phyloP scores from a whole-genome alignment of 352 stramenopile species.

The Globisporangium canariense region DNA sequence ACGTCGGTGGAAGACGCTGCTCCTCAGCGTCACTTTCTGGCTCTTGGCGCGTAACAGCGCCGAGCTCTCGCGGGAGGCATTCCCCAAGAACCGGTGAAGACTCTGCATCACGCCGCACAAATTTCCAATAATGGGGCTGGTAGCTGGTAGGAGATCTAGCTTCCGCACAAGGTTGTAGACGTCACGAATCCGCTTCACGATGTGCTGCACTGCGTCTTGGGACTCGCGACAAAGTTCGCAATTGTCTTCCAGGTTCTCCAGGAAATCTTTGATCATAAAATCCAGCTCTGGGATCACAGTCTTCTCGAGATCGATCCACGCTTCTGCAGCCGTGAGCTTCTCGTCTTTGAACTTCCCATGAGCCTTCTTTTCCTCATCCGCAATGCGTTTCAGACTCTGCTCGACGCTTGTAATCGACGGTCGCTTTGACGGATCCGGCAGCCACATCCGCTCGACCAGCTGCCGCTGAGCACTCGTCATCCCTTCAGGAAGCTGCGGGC shows the following conservation, averaged over 20 bases:
- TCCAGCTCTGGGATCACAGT: neutral
- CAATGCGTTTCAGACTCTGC: neutral
- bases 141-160: neutral
- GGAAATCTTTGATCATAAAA: neutral
- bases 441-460: neutral
- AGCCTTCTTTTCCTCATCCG: neutral
- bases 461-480: neutral
- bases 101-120: neutral
- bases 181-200: neutral
- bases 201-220: neutral
- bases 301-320: neutral
- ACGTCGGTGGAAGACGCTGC: neutral
- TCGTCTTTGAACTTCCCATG: neutral
- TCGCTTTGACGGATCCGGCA: neutral
- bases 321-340: neutral
- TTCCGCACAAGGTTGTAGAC: neutral
- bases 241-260: neutral
- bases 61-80: neutral
- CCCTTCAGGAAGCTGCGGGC: neutral
- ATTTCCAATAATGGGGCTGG: neutral
- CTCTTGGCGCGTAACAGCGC: neutral
- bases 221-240: neutral
- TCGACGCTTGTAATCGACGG: neutral
- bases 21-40: neutral
- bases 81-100: neutral